These are phyloP conservation scores for Claviceps pusilla DNA, from an alignment of 2,329 filamentous ascomycete genomes.

Conservation along the genomic window DNA sequence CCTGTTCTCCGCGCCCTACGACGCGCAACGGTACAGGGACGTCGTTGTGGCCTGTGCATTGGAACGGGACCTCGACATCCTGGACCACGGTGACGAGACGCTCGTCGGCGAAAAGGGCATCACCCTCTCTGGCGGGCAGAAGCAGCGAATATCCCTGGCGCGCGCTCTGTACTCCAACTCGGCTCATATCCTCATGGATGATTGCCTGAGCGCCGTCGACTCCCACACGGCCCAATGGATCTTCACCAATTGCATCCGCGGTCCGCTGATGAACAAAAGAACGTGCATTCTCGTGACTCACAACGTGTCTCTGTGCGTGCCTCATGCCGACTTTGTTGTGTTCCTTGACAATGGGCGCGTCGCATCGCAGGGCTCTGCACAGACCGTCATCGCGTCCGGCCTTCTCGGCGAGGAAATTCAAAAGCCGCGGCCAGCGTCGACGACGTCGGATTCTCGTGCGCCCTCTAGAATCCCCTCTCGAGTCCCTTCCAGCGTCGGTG, in stretches of 20 bases:
- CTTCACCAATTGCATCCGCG: constrained; percentile 81
- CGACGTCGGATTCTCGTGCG: constrained; percentile 53
- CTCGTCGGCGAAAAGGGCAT: constrained; percentile 96
- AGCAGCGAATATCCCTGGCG: constrained; percentile 93
- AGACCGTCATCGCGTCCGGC: constrained; percentile 71
- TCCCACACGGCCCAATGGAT: constrained; percentile 98
- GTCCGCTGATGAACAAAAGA: constrained; percentile 71
- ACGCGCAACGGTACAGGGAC: constrained; percentile 69
- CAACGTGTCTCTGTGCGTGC: constrained; percentile 78
- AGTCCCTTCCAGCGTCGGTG: constrained; percentile 59
- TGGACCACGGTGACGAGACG: constrained; percentile 84
- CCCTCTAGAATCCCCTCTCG: constrained; percentile 68
- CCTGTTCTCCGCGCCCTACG: constrained; percentile 66
- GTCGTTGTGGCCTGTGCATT: constrained; percentile 85
- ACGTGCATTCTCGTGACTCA: constrained; percentile 95
- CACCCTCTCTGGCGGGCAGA: constrained; percentile 89
- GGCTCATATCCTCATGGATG: constrained; percentile 77
- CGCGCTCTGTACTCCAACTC: constrained; percentile 93
- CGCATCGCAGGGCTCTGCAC: constrained; percentile 57
- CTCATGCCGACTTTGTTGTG: constrained; percentile 65
- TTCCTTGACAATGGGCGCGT: constrained; percentile 79
- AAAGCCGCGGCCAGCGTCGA: constrained; percentile 50
- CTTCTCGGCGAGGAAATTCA: constrained; percentile 74
- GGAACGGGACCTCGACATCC: constrained; percentile 78
- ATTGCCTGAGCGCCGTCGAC: constrained; percentile 91